Conservation (phyloP, 495 filamentous ascomycete genomes). For the Amniculicola lignicola region DNA sequence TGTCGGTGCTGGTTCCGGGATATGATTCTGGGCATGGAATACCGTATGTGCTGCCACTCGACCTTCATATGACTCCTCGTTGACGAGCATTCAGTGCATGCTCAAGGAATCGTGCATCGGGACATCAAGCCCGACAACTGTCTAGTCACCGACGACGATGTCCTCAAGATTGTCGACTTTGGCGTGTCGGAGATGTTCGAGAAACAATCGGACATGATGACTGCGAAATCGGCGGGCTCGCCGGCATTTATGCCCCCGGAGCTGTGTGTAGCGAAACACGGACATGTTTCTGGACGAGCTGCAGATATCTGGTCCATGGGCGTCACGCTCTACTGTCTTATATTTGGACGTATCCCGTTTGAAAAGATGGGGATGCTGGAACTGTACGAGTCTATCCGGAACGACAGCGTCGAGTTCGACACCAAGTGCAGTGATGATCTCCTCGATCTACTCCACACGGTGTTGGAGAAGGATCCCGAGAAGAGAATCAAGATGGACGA, state of each 20-base stretch:
- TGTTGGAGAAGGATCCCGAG: constrained; percentile 53
- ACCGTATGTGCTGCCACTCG: constrained; percentile 54
- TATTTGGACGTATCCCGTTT: constrained; percentile 85
- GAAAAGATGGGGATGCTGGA: constrained; percentile 73
- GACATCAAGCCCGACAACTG: constrained; percentile 99
- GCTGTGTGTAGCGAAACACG: constrained; percentile 83
- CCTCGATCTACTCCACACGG: constrained; percentile 36
- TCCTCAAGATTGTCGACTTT: constrained; percentile 96
- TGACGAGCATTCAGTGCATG: constrained; percentile 60
- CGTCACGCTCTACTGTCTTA: constrained; percentile 86
- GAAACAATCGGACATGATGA: constrained; percentile 83
- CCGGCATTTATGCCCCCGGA: constrained; percentile 95
- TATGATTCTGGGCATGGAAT: constrained; percentile 93
- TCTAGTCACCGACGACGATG: constrained; percentile 81
- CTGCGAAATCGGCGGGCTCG: constrained; percentile 89
- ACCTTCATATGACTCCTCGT: background rate
- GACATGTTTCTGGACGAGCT: constrained; percentile 81
- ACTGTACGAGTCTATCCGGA: constrained; percentile 83
- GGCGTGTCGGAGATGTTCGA: constrained; percentile 98
- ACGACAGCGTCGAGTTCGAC: constrained; percentile 51
- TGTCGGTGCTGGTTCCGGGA: constrained; percentile 94
- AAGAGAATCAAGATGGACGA: constrained; percentile 79
- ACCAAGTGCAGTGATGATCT: constrained; percentile 42
- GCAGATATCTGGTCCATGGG: constrained; percentile 99
- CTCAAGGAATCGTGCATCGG: constrained; percentile 91